Evolutionary conservation across 2,329 filamentous ascomycete genomes (phyloP).

Genomic region (Aspergillus fijiensis): DNA sequence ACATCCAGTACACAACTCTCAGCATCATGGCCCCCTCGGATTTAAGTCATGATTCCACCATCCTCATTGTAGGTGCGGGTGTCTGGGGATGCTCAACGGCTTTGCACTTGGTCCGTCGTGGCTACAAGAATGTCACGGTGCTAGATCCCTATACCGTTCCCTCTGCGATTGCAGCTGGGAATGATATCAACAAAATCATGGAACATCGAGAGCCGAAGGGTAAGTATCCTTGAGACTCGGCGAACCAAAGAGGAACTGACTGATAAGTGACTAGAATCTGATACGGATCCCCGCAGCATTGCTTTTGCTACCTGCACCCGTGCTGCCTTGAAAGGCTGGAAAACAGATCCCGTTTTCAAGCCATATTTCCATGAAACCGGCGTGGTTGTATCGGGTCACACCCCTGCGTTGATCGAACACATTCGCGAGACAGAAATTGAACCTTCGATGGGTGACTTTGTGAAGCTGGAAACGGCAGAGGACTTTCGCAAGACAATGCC

Average conservation of each 20-base stretch:
- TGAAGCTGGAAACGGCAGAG: slow-evolving; percentile 42
- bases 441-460: slow-evolving; percentile 31
- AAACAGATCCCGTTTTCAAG: slow-evolving; percentile 45
- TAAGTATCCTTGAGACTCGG: slow-evolving; percentile 15
- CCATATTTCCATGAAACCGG: slow-evolving; percentile 50
- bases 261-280: slow-evolving; percentile 8
- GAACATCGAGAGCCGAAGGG: slow-evolving; percentile 39
- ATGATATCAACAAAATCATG: slow-evolving; percentile 53
- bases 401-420: slow-evolving; percentile 39
- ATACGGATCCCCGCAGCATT: slow-evolving; percentile 19
- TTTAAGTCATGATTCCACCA: slow-evolving; percentile 20
- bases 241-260: background rate
- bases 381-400: slow-evolving; percentile 43
- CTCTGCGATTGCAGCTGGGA: slow-evolving; percentile 51
- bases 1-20: background rate
- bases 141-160: slow-evolving; percentile 50
- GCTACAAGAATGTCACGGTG: slow-evolving; percentile 51
- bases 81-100: slow-evolving; percentile 56
- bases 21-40: background rate
- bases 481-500: slow-evolving; percentile 55
- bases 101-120: slow-evolving; percentile 51
- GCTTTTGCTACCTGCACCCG: slow-evolving; percentile 26
- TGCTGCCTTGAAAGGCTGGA: slow-evolving; percentile 43
- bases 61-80: slow-evolving; percentile 51
- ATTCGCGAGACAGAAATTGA: slow-evolving; percentile 39